phyloP scores from a whole-genome alignment of 2,329 filamentous ascomycete genomes.

The Hymenoscyphus repandus region DNA sequence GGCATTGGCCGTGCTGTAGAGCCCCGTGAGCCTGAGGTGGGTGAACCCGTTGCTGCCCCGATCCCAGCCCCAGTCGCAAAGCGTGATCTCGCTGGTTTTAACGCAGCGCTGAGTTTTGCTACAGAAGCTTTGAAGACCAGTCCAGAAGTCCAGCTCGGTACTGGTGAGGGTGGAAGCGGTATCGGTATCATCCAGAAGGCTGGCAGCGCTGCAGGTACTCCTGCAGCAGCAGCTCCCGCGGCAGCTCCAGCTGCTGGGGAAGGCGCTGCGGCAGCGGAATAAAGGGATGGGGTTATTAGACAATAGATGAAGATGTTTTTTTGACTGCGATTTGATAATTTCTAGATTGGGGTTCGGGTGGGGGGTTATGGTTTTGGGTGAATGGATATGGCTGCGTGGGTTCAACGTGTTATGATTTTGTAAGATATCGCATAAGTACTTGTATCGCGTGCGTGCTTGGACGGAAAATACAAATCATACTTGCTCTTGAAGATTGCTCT shows the following conservation, averaged over 20 bases:
- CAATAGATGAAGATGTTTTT: no score
- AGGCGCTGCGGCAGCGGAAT: not conserved
- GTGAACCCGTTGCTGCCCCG: constrained; percentile 6
- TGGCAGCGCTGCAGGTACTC: not conserved
- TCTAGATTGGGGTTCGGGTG: no score
- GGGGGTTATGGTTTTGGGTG: no score
- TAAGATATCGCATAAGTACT: no score
- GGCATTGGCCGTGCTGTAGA: constrained; percentile 15
- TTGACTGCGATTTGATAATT: no score
- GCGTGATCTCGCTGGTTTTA: constrained; percentile 43
- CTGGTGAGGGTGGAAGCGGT: constrained; percentile 38
- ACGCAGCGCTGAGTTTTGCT: constrained; percentile 42
- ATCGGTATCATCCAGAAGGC: constrained; percentile 18
- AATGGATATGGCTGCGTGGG: no score
- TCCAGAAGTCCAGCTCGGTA: constrained; percentile 45
- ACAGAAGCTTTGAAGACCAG: constrained; percentile 40
- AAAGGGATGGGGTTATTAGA: not conserved
- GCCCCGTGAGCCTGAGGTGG: constrained; percentile 7
- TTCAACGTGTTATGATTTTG: no score
- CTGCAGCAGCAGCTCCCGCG: not conserved
- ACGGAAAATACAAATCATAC: no score
- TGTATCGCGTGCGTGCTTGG: no score
- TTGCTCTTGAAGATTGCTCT: no score
- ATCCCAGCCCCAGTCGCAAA: constrained; percentile 33
- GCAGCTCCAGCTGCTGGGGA: not conserved